Evolutionary conservation across 108 stramenopile species (phyloP), one percentile per base, ranked within the genome.

Genomic region (Discostella stelligeroides): DNA sequence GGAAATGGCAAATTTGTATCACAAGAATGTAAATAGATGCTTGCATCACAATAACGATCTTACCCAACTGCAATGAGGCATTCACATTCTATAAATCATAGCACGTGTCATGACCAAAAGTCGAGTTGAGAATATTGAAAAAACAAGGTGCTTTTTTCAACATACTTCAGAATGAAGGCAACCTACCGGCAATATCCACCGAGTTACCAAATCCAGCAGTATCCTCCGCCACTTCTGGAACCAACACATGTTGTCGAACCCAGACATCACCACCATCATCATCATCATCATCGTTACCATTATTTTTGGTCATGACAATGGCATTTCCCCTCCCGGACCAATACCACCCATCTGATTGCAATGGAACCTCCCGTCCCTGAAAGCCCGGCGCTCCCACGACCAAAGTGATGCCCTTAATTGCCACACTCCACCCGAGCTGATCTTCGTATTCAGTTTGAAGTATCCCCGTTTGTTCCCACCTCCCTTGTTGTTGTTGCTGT

Each of bases 151-250:
- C n/a, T n/a, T n/a, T n/a, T n/a, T n/a, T n/a, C n/a, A n/a, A n/a
- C n/a, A n/a, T n/a, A n/a, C n/a, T n/a, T n/a, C n/a, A n/a, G n/a
- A n/a, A n/a, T n/a, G n/a, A 11, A 4, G n/a, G n/a, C n/a, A n/a
- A 45, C 43, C n/a, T n/a, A 45, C 43, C 43, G 2, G 54, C 27
- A 29, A 55, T 55, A 30, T 41, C 60, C 37, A 60, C 60, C 13
- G 60, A 38, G 34, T 39, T 60, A 13, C 60, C 60, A 40, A 60
- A 60, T 4, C 34, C 60, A 13, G 60, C 60, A 40, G 4, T 20
- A 39, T 60, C 60, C 12, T 55, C 54, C 54, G 54, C 54, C 4
- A 3, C 12, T 20, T 3, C 7, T 8, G 54, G 54, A 3, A 20
- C 2, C 54, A 45, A 45, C 13, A 7, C n/a, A 45, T 13, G 7